A percentile compares a stretch with the other conserved stretches of the same genome.
These are phyloP conservation scores for Protostelium mycophagum DNA, from an alignment of 78 protist genomes.

Conservation along the genomic window DNA sequence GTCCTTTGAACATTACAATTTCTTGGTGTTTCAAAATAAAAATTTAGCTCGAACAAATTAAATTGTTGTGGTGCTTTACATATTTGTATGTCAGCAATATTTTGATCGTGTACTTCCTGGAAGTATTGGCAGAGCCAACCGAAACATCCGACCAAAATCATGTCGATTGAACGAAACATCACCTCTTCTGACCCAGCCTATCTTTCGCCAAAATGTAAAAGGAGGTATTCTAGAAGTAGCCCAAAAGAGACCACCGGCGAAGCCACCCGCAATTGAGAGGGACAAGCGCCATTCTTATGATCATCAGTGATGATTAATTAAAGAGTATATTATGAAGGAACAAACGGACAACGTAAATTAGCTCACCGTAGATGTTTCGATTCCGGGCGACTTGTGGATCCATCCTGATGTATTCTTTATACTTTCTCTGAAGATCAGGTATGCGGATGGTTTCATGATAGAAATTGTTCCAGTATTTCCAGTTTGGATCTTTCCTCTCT, in stretches of 20 bases:
- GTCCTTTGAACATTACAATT: no score
- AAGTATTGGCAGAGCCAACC: no score
- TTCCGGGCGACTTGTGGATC: not conserved
- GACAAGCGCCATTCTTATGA: not conserved
- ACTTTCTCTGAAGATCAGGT: not conserved
- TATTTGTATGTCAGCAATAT: no score
- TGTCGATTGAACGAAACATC: no score
- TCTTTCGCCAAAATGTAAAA: not conserved
- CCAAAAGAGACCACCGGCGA: not conserved
- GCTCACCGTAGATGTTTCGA: not conserved
- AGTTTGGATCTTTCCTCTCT: not conserved
- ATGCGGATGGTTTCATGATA: not conserved
- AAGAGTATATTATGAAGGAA: not conserved
- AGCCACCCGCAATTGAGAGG: not conserved
- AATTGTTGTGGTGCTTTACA: no score
- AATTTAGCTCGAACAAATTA: no score
- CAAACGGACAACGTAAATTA: not conserved
- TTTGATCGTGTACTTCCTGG: no score
- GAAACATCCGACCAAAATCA: no score
- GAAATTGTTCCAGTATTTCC: not conserved
- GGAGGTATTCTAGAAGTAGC: not conserved
- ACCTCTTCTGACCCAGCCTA: not conserved
- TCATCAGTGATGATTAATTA: not conserved
- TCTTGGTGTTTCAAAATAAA: no score
- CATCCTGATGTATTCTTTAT: not conserved